Percentiles rank a stretch among this genome's conserved stretches.
Evolutionary conservation across 1,284 basidiomycete species (phyloP).

Genomic region (Rhodotorula sp.): DNA sequence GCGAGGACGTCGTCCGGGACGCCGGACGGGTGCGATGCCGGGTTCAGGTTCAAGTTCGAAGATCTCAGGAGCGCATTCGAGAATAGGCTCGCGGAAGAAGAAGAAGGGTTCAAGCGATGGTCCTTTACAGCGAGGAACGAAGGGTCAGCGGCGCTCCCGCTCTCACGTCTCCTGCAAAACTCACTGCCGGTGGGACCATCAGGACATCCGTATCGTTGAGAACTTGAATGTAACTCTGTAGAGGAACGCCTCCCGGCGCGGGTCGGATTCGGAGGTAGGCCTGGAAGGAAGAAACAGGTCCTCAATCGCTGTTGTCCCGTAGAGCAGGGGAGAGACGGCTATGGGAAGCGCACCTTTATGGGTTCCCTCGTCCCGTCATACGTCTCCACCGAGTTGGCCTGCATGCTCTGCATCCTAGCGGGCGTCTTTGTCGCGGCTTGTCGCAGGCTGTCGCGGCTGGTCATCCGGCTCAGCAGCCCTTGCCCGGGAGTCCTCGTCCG

Average conservation of each 20-base stretch:
- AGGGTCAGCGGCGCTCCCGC: not conserved
- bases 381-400: slow-evolving; percentile 1
- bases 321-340: not conserved
- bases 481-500: slow-evolving; percentile 8
- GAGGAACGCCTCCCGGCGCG: slow-evolving; percentile 43
- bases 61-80: slow-evolving; percentile 23
- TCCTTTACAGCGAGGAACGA: slow-evolving; percentile 43
- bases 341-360: slow-evolving; percentile 39
- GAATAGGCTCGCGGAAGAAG: slow-evolving; percentile 27
- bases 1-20: slow-evolving; percentile 20
- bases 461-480: slow-evolving; percentile 22
- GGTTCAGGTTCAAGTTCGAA: slow-evolving; percentile 25
- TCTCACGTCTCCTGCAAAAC: slow-evolving; percentile 12
- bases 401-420: not conserved
- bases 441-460: slow-evolving; percentile 17
- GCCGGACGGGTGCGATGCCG: slow-evolving; percentile 29
- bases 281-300: slow-evolving; percentile 35
- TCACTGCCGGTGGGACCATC: slow-evolving; percentile 53
- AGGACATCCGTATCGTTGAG: slow-evolving; percentile 54
- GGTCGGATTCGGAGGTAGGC: slow-evolving; percentile 53
- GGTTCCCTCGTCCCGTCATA: slow-evolving; percentile 41
- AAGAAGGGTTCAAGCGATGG: slow-evolving; percentile 36
- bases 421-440: slow-evolving; percentile 9
- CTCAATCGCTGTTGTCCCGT: not conserved
- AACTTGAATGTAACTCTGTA: slow-evolving; percentile 47